These are phyloP conservation scores for Fomitopsis schrenkii DNA, from an alignment of 1,284 basidiomycete species.

Conservation along the genomic window DNA sequence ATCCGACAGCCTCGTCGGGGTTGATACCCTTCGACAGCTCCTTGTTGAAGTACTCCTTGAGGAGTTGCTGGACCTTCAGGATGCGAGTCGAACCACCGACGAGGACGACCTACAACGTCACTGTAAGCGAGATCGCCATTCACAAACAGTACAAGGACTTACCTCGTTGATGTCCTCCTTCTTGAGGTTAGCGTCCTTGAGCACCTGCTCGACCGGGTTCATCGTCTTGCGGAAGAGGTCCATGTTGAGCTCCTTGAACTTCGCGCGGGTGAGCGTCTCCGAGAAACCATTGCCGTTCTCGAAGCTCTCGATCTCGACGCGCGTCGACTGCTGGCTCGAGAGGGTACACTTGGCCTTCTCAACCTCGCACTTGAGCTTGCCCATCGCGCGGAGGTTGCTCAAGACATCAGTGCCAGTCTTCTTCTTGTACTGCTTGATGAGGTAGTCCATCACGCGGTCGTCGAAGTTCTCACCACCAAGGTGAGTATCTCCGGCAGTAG, in stretches of 20 bases:
- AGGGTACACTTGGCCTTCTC: slow-evolving; percentile 98
- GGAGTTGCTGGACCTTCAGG: slow-evolving; percentile 95
- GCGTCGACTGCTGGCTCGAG: slow-evolving; percentile 70
- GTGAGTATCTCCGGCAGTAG: slow-evolving; percentile 98
- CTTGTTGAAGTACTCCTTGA: slow-evolving; percentile 93
- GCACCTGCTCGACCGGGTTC: slow-evolving; percentile 98
- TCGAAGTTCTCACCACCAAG: slow-evolving; percentile 97
- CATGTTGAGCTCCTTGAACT: slow-evolving; percentile 99
- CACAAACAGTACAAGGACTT: slow-evolving; percentile 14
- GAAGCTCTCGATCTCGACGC: slow-evolving; percentile 80
- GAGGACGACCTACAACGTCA: slow-evolving; percentile 60
- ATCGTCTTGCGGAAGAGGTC: slow-evolving; percentile 99
- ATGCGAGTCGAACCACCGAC: slow-evolving; percentile 99
- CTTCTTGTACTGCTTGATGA: too few species aligned
- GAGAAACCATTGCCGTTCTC: slow-evolving; percentile 96
- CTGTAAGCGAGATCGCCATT: background rate
- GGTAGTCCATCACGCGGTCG: too few species aligned
- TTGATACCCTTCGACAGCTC: slow-evolving; percentile 93
- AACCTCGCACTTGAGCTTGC: slow-evolving; percentile 97
- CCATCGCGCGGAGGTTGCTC: slow-evolving; percentile 85
- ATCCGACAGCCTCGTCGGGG: slow-evolving; percentile 72
- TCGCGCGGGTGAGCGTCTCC: slow-evolving; percentile 95
- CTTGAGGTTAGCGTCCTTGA: slow-evolving; percentile 97
- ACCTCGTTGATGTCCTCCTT: slow-evolving; percentile 96
- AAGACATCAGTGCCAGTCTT: slow-evolving; percentile 85